phyloP scores from a whole-genome alignment of 352 stramenopile species.

The Phytophthora brassicae region DNA sequence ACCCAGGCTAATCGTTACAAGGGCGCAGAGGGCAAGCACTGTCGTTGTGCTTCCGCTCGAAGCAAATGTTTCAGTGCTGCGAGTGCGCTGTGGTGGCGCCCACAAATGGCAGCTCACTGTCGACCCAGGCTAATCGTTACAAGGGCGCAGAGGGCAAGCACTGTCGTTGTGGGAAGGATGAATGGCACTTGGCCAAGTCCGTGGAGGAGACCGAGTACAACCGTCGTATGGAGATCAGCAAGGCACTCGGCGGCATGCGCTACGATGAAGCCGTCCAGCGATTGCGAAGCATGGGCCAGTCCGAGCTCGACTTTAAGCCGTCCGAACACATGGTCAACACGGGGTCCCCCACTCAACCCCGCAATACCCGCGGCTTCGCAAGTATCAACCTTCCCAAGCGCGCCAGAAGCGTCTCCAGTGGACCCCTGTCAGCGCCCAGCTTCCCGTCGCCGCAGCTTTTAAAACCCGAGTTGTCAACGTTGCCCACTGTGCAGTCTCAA shows the following conservation, averaged over 20 bases:
- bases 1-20: conserved; percentile 63
- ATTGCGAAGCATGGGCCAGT: conserved; percentile 60
- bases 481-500: conserved; percentile 24
- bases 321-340: conserved; percentile 40
- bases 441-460: conserved; percentile 30
- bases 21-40: conserved; percentile 81
- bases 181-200: conserved; percentile 84
- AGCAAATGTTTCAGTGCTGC: conserved; percentile 86
- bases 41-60: no score
- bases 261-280: conserved; percentile 79
- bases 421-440: conserved; percentile 25
- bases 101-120: conserved; percentile 19
- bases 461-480: conserved; percentile 32
- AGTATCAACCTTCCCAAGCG: conserved; percentile 31
- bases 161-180: conserved; percentile 75
- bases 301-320: conserved; percentile 57
- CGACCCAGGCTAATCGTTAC: conserved; percentile 50
- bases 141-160: conserved; percentile 83
- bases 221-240: conserved; percentile 82
- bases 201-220: conserved; percentile 86
- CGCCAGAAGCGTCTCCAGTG: conserved; percentile 28
- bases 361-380: conserved; percentile 17
- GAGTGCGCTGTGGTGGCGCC: conserved; percentile 68
- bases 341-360: conserved; percentile 25
- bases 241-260: conserved; percentile 74